Evolutionary conservation across 1,139 yeast genomes (phyloP).

Genomic region (Kurtzmaniella quercitrusa): DNA sequence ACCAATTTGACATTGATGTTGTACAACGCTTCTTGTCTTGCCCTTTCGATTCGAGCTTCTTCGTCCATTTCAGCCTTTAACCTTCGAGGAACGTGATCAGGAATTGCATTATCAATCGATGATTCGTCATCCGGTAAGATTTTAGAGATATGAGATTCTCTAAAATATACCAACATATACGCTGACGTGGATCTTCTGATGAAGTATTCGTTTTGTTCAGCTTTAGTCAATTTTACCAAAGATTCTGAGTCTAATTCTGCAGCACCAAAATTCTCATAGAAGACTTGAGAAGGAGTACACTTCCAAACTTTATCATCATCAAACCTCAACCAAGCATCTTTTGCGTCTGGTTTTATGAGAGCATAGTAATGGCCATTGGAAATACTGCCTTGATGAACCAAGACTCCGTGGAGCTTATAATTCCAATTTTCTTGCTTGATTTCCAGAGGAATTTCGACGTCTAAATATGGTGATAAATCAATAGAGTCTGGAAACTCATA

Average conservation of each 20-base stretch:
- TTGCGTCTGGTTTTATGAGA: slow-evolving; percentile 71
- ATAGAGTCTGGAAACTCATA: slow-evolving; percentile 85
- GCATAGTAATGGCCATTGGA: slow-evolving; percentile 97
- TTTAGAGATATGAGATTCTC: slow-evolving; percentile 55
- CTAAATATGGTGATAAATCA: slow-evolving; percentile 76
- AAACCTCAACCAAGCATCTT: slow-evolving; percentile 73
- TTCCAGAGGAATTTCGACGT: slow-evolving; percentile 46
- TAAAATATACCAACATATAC: slow-evolving; percentile 90
- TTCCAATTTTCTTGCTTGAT: slow-evolving; percentile 58
- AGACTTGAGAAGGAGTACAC: slow-evolving; percentile 78
- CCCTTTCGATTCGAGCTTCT: slow-evolving; percentile 52
- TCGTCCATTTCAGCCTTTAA: slow-evolving; percentile 60
- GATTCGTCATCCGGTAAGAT: slow-evolving; percentile 57
- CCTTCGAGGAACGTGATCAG: slow-evolving; percentile 63
- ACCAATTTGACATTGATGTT: slow-evolving; percentile 60
- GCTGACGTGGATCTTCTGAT: slow-evolving; percentile 86
- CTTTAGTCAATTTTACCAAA: slow-evolving; percentile 47
- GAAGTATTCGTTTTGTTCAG: slow-evolving; percentile 60
- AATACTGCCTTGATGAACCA: slow-evolving; percentile 93
- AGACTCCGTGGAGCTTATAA: slow-evolving; percentile 84
- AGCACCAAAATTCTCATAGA: slow-evolving; percentile 91
- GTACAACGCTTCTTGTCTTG: slow-evolving; percentile 75
- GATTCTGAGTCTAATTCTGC: slow-evolving; percentile 48
- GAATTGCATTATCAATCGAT: slow-evolving; percentile 44
- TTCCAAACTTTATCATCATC: slow-evolving; percentile 94